Evolutionary conservation across 768 basidiomycete genomes (phyloP), one percentile per base, ranked within the genome.

Genomic region (Zangia roseola): DNA sequence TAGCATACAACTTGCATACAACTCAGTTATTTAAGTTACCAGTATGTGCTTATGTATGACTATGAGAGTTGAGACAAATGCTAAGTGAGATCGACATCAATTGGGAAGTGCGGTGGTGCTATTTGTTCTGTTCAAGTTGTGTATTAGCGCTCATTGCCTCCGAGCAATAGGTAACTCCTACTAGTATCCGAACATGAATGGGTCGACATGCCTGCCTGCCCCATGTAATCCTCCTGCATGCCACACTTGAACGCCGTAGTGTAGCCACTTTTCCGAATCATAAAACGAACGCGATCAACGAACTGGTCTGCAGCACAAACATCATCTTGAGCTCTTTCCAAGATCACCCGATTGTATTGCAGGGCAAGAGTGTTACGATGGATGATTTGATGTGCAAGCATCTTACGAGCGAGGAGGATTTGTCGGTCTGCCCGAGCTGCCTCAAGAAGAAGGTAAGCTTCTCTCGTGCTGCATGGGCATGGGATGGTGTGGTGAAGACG

Each of bases 171-270:
- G n/a, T n/a, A n/a, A n/a, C n/a, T n/a, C n/a, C n/a, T n/a, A n/a
- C n/a, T n/a, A n/a, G n/a, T n/a, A n/a, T n/a, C n/a, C n/a, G n/a
- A n/a, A n/a, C n/a, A n/a, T n/a, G n/a, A n/a, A n/a, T n/a, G n/a
- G n/a, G n/a, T n/a, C n/a, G n/a, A n/a, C n/a, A n/a, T n/a, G n/a
- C n/a, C n/a, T n/a, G n/a, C n/a, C n/a, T n/a, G n/a, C n/a, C n/a
- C n/a, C n/a, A n/a, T n/a, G n/a, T n/a, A 25, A 25, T 35, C 45
- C 21, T 47, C 46, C 40, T 31, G 46, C 46, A 40, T 47, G 6
- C 20, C 46, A 47, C 40, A 40, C 39, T 47, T 6, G n/a, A 47
- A 47, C 4, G 37, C 26, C 13, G 38, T 25, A 6, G 46, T 21
- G n/a, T 39, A 12, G n/a, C 46, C 26, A 19, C 46, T 47, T 23